Evolutionary conservation across 1,284 basidiomycete species (phyloP), one percentile per base, ranked within the genome.

Genomic region (Apiotrichum porosum): DNA sequence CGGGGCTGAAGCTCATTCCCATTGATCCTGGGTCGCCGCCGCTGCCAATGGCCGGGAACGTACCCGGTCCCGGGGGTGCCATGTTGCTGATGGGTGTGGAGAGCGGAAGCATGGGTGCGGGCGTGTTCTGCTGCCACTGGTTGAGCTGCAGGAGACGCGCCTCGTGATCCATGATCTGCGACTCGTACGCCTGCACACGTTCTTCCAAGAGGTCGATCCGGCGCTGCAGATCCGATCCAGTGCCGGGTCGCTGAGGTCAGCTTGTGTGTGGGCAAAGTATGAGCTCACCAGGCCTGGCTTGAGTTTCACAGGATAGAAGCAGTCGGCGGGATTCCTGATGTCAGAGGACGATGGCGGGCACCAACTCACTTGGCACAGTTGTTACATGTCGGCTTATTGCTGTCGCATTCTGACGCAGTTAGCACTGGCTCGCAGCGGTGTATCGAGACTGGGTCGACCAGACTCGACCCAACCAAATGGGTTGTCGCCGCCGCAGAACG

Each of bases 231-330:
- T 28, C 26, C 26, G 26, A 28, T 28, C 72, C 72, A 0, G 69
- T 72, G 1, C 72, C 72, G 1, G 71, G 62, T 14, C 68, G 63
- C n/a, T n/a, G n/a, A n/a, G n/a, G n/a, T n/a, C n/a, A n/a, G n/a
- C n/a, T n/a, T n/a, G n/a, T n/a, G n/a, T n/a, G n/a, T n/a, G n/a
- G n/a, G n/a, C n/a, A n/a, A n/a, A n/a, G n/a, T n/a, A n/a, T n/a
- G n/a, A n/a, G n/a, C n/a, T n/a, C n/a, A n/a, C n/a, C 23, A 74
- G 48, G 2, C 72, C 72, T 2, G 72, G 72, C 51, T 74, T 74
- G 41, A 65, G 63, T 53, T 69, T 71, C 40, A 65, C 51, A 10
- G 69, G 63, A 39, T 73, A 73, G 21, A 63, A 57, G 42, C 71
- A 73, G 10, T 65, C 66, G 9, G 49, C 40, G 2, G 68, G 66